Percentiles rank a stretch among this genome's conserved stretches.
phyloP scores from a whole-genome alignment of 495 filamentous ascomycete species.

The Cudoniella acicularis region DNA sequence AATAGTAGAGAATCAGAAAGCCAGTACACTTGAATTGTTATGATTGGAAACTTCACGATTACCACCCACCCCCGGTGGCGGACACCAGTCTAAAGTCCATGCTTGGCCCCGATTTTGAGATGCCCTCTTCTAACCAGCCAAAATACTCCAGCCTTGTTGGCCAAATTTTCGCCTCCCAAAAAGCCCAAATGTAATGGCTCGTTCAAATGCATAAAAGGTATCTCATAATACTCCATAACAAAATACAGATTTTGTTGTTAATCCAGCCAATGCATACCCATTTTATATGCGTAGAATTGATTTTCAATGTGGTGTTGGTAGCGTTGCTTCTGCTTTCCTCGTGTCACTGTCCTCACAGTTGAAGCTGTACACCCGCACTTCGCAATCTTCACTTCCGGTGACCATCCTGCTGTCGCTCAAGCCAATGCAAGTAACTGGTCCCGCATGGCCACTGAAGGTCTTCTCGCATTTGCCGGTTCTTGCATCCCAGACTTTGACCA shows the following conservation, averaged over 20 bases:
- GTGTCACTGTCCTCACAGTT: slow-evolving; percentile 41
- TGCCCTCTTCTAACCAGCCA: too few relatives aligned
- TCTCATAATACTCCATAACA: background rate
- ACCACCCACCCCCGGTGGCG: too few relatives aligned
- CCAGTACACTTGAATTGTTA: too few relatives aligned
- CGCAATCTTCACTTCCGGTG: slow-evolving; percentile 89
- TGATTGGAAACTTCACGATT: too few relatives aligned
- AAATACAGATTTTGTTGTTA: background rate
- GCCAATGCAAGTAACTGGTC: slow-evolving; percentile 88
- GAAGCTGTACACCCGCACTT: slow-evolving; percentile 85
- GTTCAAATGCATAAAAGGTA: background rate
- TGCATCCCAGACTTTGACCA: slow-evolving; percentile 97
- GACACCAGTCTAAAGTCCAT: too few relatives aligned
- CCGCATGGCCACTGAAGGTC: slow-evolving; percentile 84
- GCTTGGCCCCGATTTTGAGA: too few relatives aligned
- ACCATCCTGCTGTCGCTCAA: slow-evolving; percentile 83
- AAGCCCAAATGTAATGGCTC: too few relatives aligned
- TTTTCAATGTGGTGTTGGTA: background rate
- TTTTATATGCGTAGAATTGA: background rate
- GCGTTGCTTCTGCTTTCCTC: background rate
- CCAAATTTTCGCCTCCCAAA: too few relatives aligned
- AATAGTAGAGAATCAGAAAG: too few relatives aligned
- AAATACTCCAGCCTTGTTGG: too few relatives aligned
- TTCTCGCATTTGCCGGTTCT: slow-evolving; percentile 84
- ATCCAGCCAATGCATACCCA: background rate